Evolutionary conservation across 2,329 filamentous ascomycete species (phyloP), one percentile per base, ranked within the genome.

Genomic region (Ophiocordyceps sinensis): DNA sequence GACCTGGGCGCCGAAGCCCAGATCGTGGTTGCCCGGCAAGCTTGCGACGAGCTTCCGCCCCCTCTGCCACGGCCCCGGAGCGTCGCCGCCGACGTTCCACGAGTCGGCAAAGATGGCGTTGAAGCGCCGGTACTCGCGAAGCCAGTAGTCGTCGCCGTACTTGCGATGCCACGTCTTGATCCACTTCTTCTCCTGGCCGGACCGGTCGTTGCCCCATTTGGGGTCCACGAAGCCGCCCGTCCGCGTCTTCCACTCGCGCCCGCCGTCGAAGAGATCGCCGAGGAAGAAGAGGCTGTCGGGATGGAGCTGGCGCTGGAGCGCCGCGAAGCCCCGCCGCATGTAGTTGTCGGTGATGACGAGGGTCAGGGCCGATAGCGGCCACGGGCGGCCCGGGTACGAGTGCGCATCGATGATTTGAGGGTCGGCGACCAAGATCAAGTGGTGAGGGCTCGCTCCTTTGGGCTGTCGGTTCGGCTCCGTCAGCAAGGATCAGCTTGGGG

Each of bases 231-330:
- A 77, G 37, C 69, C 60, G 36, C 75, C 80, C 21, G 68, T 68
- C 3, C 61, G 65, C 12, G 88, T 89, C 49, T 80, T 82, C 91
- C 91, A 98, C 66, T 98, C 91, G 49, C 91, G 75, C 9, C 91
- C 91, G 4, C 91, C 91, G 55, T 98, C 91, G 53, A 98, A 95
- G 1, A 98, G 66, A 56, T 98, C 91, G 8, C 91, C 91, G 0
- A 98, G 67, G 55, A 98, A 96, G 55, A 95, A 76, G 1, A 94
- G 68, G 14, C 84, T 88, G 56, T 95, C 86, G 0, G 91, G 91
- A n/a, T 75, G 74, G 13, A 96, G 68, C 15, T 75, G 65, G 15
- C 72, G 65, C 53, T 94, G 86, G 43, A 96, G 71, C 41, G 80
- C 73, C n/a, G 69, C 73, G 58, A 93, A 96, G 9, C 83, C 79